Evolutionary conservation across 2,329 filamentous ascomycete species (phyloP).

Genomic region (Anisogramma anomala): DNA sequence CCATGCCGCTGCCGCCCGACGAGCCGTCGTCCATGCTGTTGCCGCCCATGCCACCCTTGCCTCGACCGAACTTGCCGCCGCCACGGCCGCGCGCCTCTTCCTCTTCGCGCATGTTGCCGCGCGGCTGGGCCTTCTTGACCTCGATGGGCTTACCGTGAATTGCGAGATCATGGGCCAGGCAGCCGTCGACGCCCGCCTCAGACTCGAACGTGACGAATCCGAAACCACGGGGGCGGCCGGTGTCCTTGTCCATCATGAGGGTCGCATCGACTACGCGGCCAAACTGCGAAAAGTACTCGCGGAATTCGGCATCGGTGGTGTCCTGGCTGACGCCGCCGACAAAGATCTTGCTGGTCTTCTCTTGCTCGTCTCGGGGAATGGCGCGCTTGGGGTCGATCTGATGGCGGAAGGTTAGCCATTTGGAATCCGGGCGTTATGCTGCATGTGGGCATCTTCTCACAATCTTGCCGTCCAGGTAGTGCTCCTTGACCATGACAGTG

Average conservation of each 20-base stretch:
- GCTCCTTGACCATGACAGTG: constrained; percentile 99
- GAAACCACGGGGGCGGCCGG: constrained; percentile 88
- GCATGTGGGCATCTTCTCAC: constrained; percentile 41
- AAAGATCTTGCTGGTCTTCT: constrained; percentile 97
- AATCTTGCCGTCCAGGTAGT: constrained; percentile 96
- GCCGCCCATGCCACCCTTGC: constrained; percentile 37
- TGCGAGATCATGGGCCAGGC: constrained; percentile 71
- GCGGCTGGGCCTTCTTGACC: constrained; percentile 93
- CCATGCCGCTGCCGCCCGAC: constrained; percentile 13
- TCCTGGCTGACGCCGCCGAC: constrained; percentile 97
- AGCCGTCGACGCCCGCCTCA: constrained; percentile 86
- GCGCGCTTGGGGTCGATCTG: constrained; percentile 97
- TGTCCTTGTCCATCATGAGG: constrained; percentile 99
- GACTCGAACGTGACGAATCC: constrained; percentile 98
- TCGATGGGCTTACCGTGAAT: constrained; percentile 96
- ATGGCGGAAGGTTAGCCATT: too few species aligned
- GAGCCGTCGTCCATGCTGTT: constrained; percentile 25
- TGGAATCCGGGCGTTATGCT: too few species aligned
- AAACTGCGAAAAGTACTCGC: constrained; percentile 93
- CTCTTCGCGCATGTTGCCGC: constrained; percentile 87
- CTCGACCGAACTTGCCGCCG: constrained; percentile 39
- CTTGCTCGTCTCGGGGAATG: constrained; percentile 94
- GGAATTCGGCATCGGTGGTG: constrained; percentile 90
- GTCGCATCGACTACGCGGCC: constrained; percentile 94
- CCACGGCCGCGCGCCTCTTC: constrained; percentile 57